phyloP scores from a whole-genome alignment of 257 asterid genomes.

The Solanum corneliomulleri region DNA sequence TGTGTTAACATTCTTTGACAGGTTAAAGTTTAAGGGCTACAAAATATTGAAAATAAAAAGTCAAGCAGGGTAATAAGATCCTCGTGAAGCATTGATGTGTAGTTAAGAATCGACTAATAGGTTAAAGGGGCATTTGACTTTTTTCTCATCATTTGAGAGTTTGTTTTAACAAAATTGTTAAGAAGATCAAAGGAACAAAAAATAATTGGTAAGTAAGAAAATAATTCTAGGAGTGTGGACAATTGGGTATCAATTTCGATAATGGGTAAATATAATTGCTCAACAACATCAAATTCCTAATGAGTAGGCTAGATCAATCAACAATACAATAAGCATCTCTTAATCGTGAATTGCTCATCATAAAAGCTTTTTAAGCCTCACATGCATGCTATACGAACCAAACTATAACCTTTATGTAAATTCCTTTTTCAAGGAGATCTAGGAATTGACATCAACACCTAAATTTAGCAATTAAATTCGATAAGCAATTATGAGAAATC shows the following conservation, averaged over 20 bases:
- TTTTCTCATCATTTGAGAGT: neutral
- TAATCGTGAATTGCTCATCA: neutral
- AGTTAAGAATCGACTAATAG: neutral
- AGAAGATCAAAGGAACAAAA: neutral
- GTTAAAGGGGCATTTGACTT: neutral
- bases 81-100: neutral
- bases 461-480: neutral
- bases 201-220: neutral
- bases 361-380: neutral
- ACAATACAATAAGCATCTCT: neutral
- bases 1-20: neutral
- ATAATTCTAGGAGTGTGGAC: neutral
- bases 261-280: neutral
- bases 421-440: neutral
- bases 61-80: neutral
- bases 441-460: neutral
- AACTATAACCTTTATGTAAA: neutral
- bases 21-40: neutral
- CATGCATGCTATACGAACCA: neutral
- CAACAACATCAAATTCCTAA: neutral
- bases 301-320: neutral
- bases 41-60: neutral
- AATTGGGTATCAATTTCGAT: neutral
- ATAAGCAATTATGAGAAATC: neutral
- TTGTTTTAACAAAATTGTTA: neutral